Percentiles rank a stretch among this genome's conserved stretches.
phyloP scores from a whole-genome alignment of 148 eudicot species.

The Agrostemma githago region DNA sequence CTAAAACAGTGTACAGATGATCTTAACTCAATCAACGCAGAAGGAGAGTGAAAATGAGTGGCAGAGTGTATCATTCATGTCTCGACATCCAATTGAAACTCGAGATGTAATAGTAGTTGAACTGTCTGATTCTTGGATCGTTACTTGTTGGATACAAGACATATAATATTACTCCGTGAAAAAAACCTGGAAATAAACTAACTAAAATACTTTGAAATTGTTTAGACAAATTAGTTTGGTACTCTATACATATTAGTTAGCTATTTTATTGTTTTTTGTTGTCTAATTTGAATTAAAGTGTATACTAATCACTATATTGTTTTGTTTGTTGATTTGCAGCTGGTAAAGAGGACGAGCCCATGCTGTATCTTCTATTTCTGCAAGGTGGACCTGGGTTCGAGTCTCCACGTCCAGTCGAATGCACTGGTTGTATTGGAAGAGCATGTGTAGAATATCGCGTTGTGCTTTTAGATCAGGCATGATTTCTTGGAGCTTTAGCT shows the following conservation, averaged over 20 bases:
- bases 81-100: not conserved
- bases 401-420: conserved; percentile 79
- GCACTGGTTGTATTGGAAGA: conserved; percentile 86
- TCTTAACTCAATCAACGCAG: not conserved
- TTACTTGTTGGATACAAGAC: not conserved
- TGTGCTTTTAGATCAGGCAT: conserved; percentile 88
- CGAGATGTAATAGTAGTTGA: not conserved
- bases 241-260: not conserved
- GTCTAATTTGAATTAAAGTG: not conserved
- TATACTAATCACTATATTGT: not conserved
- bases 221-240: not conserved
- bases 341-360: conserved; percentile 72
- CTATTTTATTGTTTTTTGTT: not conserved
- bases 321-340: conserved; percentile 39
- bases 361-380: conserved; percentile 76
- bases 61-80: not conserved
- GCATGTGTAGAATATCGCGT: conserved; percentile 81
- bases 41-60: not conserved
- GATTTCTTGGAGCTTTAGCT: conserved; percentile 17
- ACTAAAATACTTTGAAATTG: not conserved
- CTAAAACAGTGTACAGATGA: too few relatives aligned
- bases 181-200: not conserved
- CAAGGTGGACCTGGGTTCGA: conserved; percentile 99
- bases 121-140: not conserved
- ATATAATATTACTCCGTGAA: not conserved